Evolutionary conservation across 2,329 filamentous ascomycete genomes (phyloP).

Genomic region (Clonostachys solani): DNA sequence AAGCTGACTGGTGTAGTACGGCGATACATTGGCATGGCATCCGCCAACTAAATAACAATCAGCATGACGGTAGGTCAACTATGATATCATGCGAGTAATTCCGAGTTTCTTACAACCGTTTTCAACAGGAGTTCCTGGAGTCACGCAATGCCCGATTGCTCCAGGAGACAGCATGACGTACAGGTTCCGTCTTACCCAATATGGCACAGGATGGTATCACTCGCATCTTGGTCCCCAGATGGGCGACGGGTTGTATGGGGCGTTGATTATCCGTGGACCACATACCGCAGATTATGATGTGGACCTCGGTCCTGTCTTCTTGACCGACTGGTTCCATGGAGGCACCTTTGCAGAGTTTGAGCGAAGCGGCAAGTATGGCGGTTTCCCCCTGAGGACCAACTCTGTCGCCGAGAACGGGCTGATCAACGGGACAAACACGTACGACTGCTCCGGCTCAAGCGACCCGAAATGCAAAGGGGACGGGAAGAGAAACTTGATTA

Average conservation of each 20-base stretch:
- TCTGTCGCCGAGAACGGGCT: slow-evolving; percentile 37
- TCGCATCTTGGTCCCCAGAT: slow-evolving; percentile 46
- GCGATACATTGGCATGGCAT: slow-evolving; percentile 61
- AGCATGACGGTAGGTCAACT: slow-evolving; percentile 40
- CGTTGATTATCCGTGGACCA: slow-evolving; percentile 51
- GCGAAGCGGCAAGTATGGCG: slow-evolving; percentile 14
- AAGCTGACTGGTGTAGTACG: slow-evolving; percentile 32
- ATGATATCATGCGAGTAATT: no score
- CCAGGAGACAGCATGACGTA: slow-evolving; percentile 28
- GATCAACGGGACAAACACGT: slow-evolving; percentile 37
- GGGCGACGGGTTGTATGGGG: neutral
- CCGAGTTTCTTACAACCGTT: no score
- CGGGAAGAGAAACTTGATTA: slow-evolving; percentile 27
- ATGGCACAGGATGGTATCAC: slow-evolving; percentile 60
- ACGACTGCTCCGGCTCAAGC: neutral
- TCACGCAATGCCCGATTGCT: slow-evolving; percentile 38
- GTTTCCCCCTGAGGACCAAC: slow-evolving; percentile 22
- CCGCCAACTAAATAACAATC: slow-evolving; percentile 47
- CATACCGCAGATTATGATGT: slow-evolving; percentile 55
- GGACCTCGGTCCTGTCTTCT: slow-evolving; percentile 54
- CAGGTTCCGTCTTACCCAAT: slow-evolving; percentile 47
- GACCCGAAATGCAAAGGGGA: slow-evolving; percentile 6
- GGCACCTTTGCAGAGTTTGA: slow-evolving; percentile 15
- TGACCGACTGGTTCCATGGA: slow-evolving; percentile 55
- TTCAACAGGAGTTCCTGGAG: slow-evolving; percentile 36